phyloP scores from a whole-genome alignment of 495 filamentous ascomycete species.

The Daldinia caldariorum region DNA sequence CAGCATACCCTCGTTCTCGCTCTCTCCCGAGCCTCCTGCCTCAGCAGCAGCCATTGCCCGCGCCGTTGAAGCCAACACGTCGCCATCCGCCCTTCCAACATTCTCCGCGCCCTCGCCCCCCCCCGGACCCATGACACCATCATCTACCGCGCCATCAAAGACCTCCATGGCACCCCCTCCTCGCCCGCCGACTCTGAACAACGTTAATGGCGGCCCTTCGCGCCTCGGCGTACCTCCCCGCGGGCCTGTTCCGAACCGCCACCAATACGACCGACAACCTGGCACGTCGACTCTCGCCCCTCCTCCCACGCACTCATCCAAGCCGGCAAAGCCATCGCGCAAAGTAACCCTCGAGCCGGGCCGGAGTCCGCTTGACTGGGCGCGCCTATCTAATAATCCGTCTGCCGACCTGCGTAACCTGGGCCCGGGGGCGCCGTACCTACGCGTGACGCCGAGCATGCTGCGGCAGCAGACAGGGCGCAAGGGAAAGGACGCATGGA shows the following conservation, averaged over 20 bases:
- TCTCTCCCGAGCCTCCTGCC: conserved; percentile 51
- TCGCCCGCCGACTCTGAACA: conserved; percentile 34
- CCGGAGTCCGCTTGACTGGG: conserved; percentile 96
- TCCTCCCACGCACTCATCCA: conserved; percentile 57
- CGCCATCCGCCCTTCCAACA: conserved; percentile 35
- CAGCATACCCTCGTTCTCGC: conserved; percentile 54
- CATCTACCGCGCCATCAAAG: not conserved
- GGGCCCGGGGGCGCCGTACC: conserved; percentile 54
- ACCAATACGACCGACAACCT: conserved; percentile 50
- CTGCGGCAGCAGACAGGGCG: conserved; percentile 79
- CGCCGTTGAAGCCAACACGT: conserved; percentile 28
- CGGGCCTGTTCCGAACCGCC: conserved; percentile 41
- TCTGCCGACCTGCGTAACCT: conserved; percentile 72
- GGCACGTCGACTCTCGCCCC: conserved; percentile 55
- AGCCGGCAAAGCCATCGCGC: conserved; percentile 59
- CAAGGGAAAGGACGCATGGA: conserved; percentile 88
- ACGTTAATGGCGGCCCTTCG: conserved; percentile 12
- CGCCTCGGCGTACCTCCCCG: conserved; percentile 37
- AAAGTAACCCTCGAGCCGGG: conserved; percentile 83
- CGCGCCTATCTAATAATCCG: conserved; percentile 73
- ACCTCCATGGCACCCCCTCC: conserved; percentile 47
- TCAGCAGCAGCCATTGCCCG: conserved; percentile 52
- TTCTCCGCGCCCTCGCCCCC: conserved; percentile 34
- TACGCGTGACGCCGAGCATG: conserved; percentile 78
- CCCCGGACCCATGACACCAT: conserved; percentile 27